Evolutionary conservation across 371 early-diverging fungal species (phyloP).

Genomic region (Apophysomyces elegans): DNA sequence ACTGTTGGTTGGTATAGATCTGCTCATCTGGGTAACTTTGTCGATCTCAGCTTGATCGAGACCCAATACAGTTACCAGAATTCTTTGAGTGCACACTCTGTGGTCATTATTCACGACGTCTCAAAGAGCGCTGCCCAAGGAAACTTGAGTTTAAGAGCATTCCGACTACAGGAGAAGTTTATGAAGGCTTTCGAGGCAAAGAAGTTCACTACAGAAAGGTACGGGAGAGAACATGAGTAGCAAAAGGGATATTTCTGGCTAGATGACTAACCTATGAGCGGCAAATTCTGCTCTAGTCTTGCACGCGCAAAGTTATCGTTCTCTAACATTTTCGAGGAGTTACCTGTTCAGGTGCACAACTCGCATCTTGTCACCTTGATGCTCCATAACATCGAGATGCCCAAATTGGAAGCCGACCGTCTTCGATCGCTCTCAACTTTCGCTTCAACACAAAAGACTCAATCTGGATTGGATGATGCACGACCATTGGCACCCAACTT

Average conservation of each 20-base stretch:
- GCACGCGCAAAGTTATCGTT: slow-evolving; percentile 80
- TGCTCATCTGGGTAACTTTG: slow-evolving; percentile 85
- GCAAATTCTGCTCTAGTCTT: slow-evolving; percentile 39
- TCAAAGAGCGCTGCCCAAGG: slow-evolving; percentile 81
- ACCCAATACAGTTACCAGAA: slow-evolving; percentile 90
- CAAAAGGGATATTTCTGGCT: too few species aligned
- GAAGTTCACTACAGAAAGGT: slow-evolving; percentile 87
- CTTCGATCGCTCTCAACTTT: slow-evolving; percentile 52
- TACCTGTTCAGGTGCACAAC: slow-evolving; percentile 87
- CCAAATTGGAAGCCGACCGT: slow-evolving; percentile 47
- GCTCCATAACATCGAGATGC: slow-evolving; percentile 79
- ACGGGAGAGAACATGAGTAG: slow-evolving; percentile 17
- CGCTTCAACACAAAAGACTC: slow-evolving; percentile 43
- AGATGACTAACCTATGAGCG: neutral
- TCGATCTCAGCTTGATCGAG: slow-evolving; percentile 90
- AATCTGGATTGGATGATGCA: slow-evolving; percentile 44
- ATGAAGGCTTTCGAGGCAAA: slow-evolving; percentile 83
- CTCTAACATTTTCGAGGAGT: slow-evolving; percentile 86
- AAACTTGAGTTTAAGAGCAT: slow-evolving; percentile 86
- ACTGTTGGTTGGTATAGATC: slow-evolving; percentile 98
- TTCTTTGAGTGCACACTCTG: slow-evolving; percentile 80
- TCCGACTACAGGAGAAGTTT: slow-evolving; percentile 85
- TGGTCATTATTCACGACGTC: slow-evolving; percentile 92
- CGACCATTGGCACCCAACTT: slow-evolving; percentile 82
- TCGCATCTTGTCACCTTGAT: slow-evolving; percentile 82